phyloP scores from a whole-genome alignment of 179 eudicot genomes.

The Heliamphora ciliata region DNA sequence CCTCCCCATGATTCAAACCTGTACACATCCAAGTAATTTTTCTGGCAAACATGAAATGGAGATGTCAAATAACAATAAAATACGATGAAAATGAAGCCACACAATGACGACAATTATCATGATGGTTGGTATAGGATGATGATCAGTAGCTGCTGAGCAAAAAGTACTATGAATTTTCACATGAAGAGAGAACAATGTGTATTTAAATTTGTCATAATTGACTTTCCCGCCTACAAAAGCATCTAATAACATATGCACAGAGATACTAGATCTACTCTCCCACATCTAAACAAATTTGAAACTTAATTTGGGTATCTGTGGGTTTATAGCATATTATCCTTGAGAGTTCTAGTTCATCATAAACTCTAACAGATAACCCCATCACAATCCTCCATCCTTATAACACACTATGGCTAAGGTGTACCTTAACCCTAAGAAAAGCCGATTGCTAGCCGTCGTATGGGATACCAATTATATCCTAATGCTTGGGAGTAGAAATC shows the following conservation, averaged over 20 bases:
- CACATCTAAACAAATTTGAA: conserved; percentile 8
- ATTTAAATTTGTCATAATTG: background rate
- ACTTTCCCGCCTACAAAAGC: background rate
- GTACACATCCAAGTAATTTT: conserved; percentile 88
- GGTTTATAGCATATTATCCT: too few relatives aligned
- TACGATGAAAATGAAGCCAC: background rate
- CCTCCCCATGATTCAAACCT: conserved; percentile 90
- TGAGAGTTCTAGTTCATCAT: too few relatives aligned
- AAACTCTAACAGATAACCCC: too few relatives aligned
- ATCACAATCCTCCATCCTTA: too few relatives aligned
- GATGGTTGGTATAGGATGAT: background rate
- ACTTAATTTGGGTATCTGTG: background rate
- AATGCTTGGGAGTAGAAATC: too few relatives aligned
- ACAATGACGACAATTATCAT: background rate
- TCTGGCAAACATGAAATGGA: conserved; percentile 37
- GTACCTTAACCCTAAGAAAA: too few relatives aligned
- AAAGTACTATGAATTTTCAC: background rate
- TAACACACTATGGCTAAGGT: too few relatives aligned
- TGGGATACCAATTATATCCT: too few relatives aligned
- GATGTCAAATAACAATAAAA: background rate
- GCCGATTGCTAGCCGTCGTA: too few relatives aligned
- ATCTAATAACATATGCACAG: background rate
- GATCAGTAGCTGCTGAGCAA: background rate
- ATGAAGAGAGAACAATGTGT: background rate
- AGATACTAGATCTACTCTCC: background rate